phyloP scores from a whole-genome alignment of 2,329 filamentous ascomycete species.

The Coniella vitis region DNA sequence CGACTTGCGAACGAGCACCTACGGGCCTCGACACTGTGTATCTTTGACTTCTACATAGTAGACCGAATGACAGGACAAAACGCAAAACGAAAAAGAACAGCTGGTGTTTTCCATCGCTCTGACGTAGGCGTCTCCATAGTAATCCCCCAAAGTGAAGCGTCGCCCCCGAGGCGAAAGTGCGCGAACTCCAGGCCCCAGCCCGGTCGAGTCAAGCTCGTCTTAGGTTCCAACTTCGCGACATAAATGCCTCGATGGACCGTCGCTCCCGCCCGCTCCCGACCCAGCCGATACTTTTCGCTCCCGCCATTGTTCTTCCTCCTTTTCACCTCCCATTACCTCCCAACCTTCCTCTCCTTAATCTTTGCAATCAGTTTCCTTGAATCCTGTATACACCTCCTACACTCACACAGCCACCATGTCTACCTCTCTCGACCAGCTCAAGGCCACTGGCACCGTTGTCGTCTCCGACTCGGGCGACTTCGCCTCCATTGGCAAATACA shows the following conservation, averaged over 20 bases:
- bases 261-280: background rate
- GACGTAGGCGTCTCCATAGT: slow-evolving; percentile 1
- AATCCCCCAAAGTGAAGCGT: background rate
- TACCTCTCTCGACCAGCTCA: slow-evolving; percentile 91
- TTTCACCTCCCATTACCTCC: background rate
- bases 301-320: background rate
- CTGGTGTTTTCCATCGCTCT: background rate
- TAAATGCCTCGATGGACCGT: slow-evolving; percentile 1
- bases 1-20: no score
- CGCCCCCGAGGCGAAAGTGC: background rate
- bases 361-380: background rate
- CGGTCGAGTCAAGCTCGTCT: background rate
- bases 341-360: background rate
- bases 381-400: no score
- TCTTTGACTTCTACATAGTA: no score
- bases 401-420: slow-evolving; percentile 52
- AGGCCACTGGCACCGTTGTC: slow-evolving; percentile 92
- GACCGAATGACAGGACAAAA: no score
- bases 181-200: background rate
- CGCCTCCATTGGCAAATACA: slow-evolving; percentile 95
- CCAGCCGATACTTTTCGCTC: background rate
- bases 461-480: slow-evolving; percentile 89
- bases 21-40: no score
- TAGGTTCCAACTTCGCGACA: background rate
- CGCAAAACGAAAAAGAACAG: background rate